Evolutionary conservation across 257 asterid species (phyloP), one percentile per base, ranked within the genome.

Genomic region (Ligustrum vulgare): DNA sequence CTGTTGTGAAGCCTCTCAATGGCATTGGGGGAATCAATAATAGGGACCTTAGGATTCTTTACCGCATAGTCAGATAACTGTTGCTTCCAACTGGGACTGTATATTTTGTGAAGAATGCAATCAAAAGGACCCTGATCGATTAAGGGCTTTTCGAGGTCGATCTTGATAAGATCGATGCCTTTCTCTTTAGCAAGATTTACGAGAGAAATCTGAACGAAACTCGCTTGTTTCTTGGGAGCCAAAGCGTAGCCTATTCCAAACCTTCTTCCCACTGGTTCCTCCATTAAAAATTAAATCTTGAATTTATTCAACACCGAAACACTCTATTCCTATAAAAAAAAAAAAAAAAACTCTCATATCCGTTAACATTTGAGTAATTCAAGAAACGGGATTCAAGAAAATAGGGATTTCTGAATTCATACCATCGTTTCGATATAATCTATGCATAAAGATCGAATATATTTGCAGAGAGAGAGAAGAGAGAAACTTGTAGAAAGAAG

Each of bases 101-200:
- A 91, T 81, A 87, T 75, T 80, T 91, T 91, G 82, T 91, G 96
- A 36, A 91, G 83, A 36, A 91, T 78, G 69, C 86, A 84, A 89
- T 91, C 91, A 82, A 91, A 91, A 18, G 90, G 90, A 7, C 92
- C 94, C 75, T 91, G 96, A 28, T 91, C 91, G 66, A 80, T 81
- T 67, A 91, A 78, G 74, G 83, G 87, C 87, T 76, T 85, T 25
- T 79, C 86, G 31, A 67, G 45, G 69, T 91, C 95, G 87, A 91
- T 89, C 77, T 79, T 81, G 74, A 91, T 58, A 70, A 91, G 88
- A 89, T 89, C 95, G 86, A 91, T 86, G 75, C 85, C 87, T 79
- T 66, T 79, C 75, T 85, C 89, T 18, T 78, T 76, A 63, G 96
- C 91, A 7, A 78, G 84, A 54, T 86, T 83, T 49, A 91, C 75